Base-by-base conservation (phyloP, 768 basidiomycete species). In the Dioszegia crocea region DNA sequence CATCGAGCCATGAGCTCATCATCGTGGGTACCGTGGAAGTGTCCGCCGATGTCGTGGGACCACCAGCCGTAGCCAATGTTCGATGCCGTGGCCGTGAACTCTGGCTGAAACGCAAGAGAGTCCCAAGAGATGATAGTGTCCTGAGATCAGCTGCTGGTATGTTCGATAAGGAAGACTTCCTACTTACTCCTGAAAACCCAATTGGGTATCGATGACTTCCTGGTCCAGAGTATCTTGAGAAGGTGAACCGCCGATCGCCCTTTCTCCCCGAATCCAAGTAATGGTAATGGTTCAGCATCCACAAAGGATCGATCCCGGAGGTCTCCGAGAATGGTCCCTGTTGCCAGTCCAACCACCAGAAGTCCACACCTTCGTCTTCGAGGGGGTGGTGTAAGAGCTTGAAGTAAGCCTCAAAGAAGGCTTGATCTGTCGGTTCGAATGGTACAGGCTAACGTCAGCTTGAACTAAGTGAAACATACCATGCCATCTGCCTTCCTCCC, bases 311-410 rank as follows among this genome's bases (percentile, higher is more conserved):
- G 2, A 61, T 49, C 4, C 64, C 64, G 14, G 45, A 36, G 14
- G 38, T 43, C 38, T 62, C 47, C 12, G 61, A 58, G 57, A 49
- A 23, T 21, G 36, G 36, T 2, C 65, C 59, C 36, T 64, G 63
- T 41, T 67, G 65, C 65, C 65, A 67, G 47, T 66, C 65, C 12
- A 64, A 31, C 65, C 65, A 67, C 64, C 63, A 68, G 40, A 68
- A 65, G 39, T 68, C 66, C 21, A 68, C 64, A n/a, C 66, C 66
- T 27, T 67, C 57, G 16, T 65, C 56, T 43, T 68, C 66, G 19
- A 68, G 55, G 26, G 55, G 49, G 21, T 61, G 60, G 31, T 62
- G 61, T 4, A 68, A 39, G 21, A 60, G 44, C 16, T 55, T 63
- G 50, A 68, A 63, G 46, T 68, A 68, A 9, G 49, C 60, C 16